These are phyloP conservation scores for Capsicum baccatum DNA, from an alignment of 257 asterid genomes.

Conservation along the genomic window DNA sequence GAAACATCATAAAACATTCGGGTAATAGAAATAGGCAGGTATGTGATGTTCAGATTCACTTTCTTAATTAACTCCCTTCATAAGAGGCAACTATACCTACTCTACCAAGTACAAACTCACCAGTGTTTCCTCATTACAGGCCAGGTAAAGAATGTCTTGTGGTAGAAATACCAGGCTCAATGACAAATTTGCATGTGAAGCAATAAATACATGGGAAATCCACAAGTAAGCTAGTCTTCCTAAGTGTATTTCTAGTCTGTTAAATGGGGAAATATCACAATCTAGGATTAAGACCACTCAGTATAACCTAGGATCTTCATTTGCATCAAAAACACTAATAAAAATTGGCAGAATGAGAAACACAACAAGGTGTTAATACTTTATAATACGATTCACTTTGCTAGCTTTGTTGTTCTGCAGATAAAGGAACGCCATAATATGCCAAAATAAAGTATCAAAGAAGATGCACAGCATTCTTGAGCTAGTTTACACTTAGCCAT, in stretches of 20 bases:
- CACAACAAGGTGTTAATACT: neutral
- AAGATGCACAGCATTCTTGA: neutral
- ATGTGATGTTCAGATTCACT: neutral
- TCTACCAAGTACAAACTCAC: slow-evolving; percentile 16
- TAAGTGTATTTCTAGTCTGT: neutral
- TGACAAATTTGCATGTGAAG: neutral
- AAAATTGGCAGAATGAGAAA: neutral
- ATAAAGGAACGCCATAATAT: neutral
- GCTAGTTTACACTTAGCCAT: neutral
- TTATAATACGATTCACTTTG: neutral
- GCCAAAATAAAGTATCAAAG: neutral
- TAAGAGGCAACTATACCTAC: slow-evolving; percentile 10
- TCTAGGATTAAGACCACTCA: slow-evolving; percentile 17
- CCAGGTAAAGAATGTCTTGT: neutral
- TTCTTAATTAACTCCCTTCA: slow-evolving; percentile 5
- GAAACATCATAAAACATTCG: slow-evolving; percentile 10
- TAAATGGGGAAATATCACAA: neutral
- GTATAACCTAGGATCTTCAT: slow-evolving; percentile 8
- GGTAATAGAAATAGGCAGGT: slow-evolving; percentile 1
- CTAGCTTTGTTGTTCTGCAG: neutral
- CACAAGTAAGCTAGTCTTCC: slow-evolving; percentile 22
- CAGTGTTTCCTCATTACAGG: neutral
- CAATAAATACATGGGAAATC: slow-evolving; percentile 4
- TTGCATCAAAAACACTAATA: slow-evolving; percentile 9
- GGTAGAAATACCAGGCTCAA: neutral